Percentiles rank a stretch among this genome's conserved stretches.
phyloP scores from a whole-genome alignment of 129 eudicot species.

The Artemisia annua region DNA sequence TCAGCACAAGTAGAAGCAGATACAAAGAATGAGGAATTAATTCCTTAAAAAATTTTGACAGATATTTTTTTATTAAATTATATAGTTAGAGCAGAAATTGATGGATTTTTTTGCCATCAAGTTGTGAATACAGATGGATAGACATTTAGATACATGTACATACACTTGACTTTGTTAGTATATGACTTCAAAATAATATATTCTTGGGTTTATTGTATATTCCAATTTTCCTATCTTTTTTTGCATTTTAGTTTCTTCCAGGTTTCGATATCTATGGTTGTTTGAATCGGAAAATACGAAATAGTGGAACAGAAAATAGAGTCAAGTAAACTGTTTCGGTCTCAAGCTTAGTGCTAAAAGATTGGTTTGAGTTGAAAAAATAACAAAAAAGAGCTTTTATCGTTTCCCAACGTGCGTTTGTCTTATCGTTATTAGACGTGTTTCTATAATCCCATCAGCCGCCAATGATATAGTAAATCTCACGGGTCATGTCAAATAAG shows the following conservation, averaged over 20 bases:
- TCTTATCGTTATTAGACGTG: too few relatives aligned
- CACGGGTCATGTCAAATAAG: too few relatives aligned
- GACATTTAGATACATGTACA: conserved; percentile 17
- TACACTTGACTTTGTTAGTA: conserved; percentile 31
- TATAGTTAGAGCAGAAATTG: conserved; percentile 14
- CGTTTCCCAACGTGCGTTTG: too few relatives aligned
- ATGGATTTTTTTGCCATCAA: conserved; percentile 25
- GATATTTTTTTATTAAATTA: conserved; percentile 25
- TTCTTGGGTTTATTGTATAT: conserved; percentile 7
- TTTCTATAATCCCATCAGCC: too few relatives aligned
- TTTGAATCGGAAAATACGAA: not conserved
- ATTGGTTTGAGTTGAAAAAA: too few relatives aligned
- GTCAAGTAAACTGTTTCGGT: too few relatives aligned
- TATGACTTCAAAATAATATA: conserved; percentile 18
- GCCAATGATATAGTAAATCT: too few relatives aligned
- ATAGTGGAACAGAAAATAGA: too few relatives aligned
- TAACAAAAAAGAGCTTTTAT: too few relatives aligned
- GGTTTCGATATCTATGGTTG: not conserved
- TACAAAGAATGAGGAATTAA: conserved; percentile 22
- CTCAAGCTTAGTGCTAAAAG: too few relatives aligned
- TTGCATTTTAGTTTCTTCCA: not conserved
- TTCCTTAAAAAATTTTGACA: conserved; percentile 30
- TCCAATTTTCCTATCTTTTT: too few relatives aligned
- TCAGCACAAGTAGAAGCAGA: conserved; percentile 16
- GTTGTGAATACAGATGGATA: conserved; percentile 32